Conservation (phyloP, 352 stramenopile genomes). For the Lagenidium giganteum region DNA sequence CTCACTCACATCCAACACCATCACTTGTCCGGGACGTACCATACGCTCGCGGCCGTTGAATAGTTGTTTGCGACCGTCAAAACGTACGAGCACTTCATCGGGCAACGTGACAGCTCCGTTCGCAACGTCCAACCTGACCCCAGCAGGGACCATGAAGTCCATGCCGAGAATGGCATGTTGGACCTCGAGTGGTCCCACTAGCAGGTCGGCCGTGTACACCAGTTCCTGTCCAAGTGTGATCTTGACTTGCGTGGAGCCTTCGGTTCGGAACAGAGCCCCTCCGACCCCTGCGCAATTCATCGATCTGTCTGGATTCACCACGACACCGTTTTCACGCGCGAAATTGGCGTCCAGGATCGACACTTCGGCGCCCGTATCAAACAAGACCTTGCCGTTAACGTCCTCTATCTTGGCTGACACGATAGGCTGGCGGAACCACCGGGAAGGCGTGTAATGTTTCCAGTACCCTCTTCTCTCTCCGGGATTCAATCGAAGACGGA, state of each 20-base stretch:
- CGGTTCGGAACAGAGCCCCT: neutral
- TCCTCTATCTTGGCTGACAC: constrained; percentile 2
- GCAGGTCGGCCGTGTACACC: too few species aligned
- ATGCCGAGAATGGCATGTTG: too few species aligned
- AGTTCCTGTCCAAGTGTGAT: too few species aligned
- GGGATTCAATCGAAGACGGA: constrained; percentile 1
- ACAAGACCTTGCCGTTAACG: neutral
- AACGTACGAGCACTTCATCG: too few species aligned
- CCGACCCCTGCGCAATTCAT: neutral
- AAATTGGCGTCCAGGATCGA: constrained; percentile 9
- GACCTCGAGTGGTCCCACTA: too few species aligned
- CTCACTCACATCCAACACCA: neutral
- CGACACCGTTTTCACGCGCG: neutral
- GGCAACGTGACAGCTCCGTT: too few species aligned
- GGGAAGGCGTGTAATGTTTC: neutral
- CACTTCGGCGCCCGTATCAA: constrained; percentile 9
- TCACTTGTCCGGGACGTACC: neutral
- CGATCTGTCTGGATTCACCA: neutral
- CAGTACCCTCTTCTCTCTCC: constrained; percentile 10
- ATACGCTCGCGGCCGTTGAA: neutral
- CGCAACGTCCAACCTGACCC: too few species aligned
- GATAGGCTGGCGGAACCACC: constrained; percentile 2
- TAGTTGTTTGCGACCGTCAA: neutral
- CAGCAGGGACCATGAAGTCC: too few species aligned
- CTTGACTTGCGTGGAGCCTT: too few species aligned